Evolutionary conservation across 2,329 filamentous ascomycete genomes (phyloP), one percentile per base, ranked within the genome.

Genomic region (Aspergillus intermedius): DNA sequence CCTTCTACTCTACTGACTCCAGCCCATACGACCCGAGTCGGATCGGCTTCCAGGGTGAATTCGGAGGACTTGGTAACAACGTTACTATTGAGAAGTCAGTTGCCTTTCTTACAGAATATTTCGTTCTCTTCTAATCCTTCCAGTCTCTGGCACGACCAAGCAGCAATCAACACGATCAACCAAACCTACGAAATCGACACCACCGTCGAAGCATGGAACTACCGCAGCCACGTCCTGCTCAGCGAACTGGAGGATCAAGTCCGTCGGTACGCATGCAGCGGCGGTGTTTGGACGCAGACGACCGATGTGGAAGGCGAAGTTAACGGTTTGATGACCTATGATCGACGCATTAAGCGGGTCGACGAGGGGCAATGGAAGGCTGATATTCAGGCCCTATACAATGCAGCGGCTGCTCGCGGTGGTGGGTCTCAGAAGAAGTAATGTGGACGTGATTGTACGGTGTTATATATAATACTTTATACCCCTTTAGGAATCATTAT

Each of bases 231-330:
- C 39, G 56, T 76, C 12, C 62, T 80, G 2, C 67, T 79, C 2
- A 54, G 45, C 3, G 75, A 80, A 49, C 62, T 80, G 2, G 58
- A 62, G 10, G 73, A 75, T 2, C 77, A 80, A 50, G 64, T 74
- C 10, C 73, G 79, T 49, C 67, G 66, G 9, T 87, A 75, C 48
- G 74, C 79, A 0, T 88, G 85, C 66, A 84, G 79, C 30, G 84
- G 80, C 0, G 85, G 78, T 9, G 77, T 88, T 0, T 88, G 83
- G 77, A 88, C 85, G 1, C 84, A 88, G 70, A 88, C 84, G 0
- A 86, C 82, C 0, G 85, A 88, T 56, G 84, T 88, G 0, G 84
- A 88, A 61, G 84, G 84, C 4, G 85, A 88, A 62, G 81, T 88
- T 7, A 88, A 88, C 55, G 85, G 85, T 0, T 69, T 88, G 49